Conservation (phyloP, 495 filamentous ascomycete genomes). For the Penicillium salamii region DNA sequence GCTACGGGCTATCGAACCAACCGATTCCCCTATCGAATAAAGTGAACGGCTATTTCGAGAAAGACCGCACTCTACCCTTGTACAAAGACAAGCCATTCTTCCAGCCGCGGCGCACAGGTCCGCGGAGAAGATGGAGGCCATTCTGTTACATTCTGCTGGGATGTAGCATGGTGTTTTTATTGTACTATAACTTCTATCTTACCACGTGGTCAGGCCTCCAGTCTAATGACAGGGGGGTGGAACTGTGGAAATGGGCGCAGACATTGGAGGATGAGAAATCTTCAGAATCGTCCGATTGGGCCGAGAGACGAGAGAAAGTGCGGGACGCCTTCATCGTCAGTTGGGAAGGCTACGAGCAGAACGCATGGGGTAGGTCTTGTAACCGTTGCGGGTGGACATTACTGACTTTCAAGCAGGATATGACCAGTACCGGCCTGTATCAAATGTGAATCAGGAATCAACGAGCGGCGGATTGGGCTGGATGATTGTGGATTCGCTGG, state of each 20-base stretch:
- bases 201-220: constrained; percentile 8
- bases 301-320: constrained; percentile 74
- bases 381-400: not conserved
- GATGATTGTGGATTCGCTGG: constrained; percentile 96
- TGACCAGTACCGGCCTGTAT: constrained; percentile 81
- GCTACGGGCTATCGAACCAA: constrained; percentile 35
- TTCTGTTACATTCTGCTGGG: constrained; percentile 21
- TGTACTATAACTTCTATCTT: constrained; percentile 37
- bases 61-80: constrained; percentile 72
- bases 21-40: constrained; percentile 32
- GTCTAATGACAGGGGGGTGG: constrained; percentile 27
- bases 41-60: constrained; percentile 51
- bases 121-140: constrained; percentile 28
- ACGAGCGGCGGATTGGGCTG: constrained; percentile 74
- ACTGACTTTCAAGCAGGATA: constrained; percentile 54
- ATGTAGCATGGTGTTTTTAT: constrained; percentile 45
- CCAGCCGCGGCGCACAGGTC: constrained; percentile 41
- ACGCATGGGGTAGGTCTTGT: constrained; percentile 81
- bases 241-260: constrained; percentile 44
- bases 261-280: constrained; percentile 26
- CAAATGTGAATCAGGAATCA: constrained; percentile 81
- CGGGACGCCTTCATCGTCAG: constrained; percentile 84
- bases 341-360: constrained; percentile 87
- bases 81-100: constrained; percentile 98
- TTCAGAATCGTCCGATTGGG: constrained; percentile 56